Base-by-base conservation (phyloP, 176 grass and related monocot genomes). In the Aechmea fasciata region DNA sequence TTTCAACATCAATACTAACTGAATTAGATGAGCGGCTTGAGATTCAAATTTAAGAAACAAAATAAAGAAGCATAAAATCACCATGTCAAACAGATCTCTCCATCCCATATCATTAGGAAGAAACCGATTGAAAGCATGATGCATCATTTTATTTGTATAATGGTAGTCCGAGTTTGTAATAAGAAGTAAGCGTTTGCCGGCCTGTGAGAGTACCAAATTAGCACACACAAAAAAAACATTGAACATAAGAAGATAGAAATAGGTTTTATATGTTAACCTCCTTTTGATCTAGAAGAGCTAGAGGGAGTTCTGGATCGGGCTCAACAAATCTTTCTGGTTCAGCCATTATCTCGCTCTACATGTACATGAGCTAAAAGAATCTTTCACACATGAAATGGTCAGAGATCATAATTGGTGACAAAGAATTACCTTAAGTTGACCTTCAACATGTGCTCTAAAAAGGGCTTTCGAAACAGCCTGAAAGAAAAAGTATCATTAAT, bases 141-240 rank as follows among this genome's bases (percentile, higher is more conserved):
- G 85, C 92, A 96, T 92, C 92, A 96, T 92, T 87, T 92, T 91
- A 81, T 96, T 96, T 49, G 92, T 92, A 79, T 96, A 96, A 69
- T 92, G 88, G 66, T 87, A 92, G 80, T 96, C 88, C 48, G 92
- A 96, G 79, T 96, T 96, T 24, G 92, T 96, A 71, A 96, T 96
- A 33, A 96, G 75, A 89, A 96, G 71, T 54, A 96, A 75, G 67
- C 65, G 89, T 76, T 96, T 96, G 68, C 92, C 92, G 79, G 92
- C 92, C 92, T 96, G 74, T 74, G 53, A 75, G 70, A 82, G 69
- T 33, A 54, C 4, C 49, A 53, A 66, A 65, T 71, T 63, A 67
- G 63, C 48, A 72, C 25, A 65, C 57, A 47, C 15, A 48, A 61
- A 61, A n/a, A 71, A 64, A 57, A 59, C 24, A 63, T 48, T 23